These are phyloP conservation scores for Saccharomycopsis hybrid DNA, from an alignment of 1,139 yeast species.

Conservation along the genomic window DNA sequence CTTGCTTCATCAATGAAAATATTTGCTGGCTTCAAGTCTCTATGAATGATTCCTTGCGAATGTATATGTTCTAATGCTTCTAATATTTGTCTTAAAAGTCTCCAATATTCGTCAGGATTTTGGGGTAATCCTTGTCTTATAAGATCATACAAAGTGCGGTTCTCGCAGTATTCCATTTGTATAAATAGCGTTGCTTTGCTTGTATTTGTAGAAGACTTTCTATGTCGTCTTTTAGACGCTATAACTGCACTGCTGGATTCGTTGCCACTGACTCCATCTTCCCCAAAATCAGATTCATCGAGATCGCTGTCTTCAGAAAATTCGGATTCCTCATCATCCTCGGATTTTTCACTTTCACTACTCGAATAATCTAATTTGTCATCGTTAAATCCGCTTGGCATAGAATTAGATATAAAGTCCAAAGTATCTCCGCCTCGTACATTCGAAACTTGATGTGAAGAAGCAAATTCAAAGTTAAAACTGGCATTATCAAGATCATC, in stretches of 20 bases:
- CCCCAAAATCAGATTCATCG: conserved; percentile 3
- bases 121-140: conserved; percentile 71
- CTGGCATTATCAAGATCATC: conserved; percentile 20
- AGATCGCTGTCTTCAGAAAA: neutral
- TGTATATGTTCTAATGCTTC: conserved; percentile 93
- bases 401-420: conserved; percentile 18
- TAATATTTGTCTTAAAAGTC: conserved; percentile 76
- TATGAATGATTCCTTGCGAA: conserved; percentile 86
- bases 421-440: conserved; percentile 1
- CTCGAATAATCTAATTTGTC: conserved; percentile 25
- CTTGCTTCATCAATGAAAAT: conserved; percentile 87
- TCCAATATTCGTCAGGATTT: conserved; percentile 79
- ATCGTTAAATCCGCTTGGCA: conserved; percentile 22
- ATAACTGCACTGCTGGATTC: neutral
- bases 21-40: conserved; percentile 93
- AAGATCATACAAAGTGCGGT: conserved; percentile 77
- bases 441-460: neutral
- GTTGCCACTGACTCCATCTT: neutral
- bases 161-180: conserved; percentile 98
- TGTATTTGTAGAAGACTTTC: conserved; percentile 21
- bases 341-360: conserved; percentile 18
- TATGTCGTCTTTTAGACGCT: neutral
- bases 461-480: conserved; percentile 19
- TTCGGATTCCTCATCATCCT: neutral
- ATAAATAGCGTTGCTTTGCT: conserved; percentile 57